phyloP scores from a whole-genome alignment of 805 yeast species.

The Wickerhamiella australiensis region DNA sequence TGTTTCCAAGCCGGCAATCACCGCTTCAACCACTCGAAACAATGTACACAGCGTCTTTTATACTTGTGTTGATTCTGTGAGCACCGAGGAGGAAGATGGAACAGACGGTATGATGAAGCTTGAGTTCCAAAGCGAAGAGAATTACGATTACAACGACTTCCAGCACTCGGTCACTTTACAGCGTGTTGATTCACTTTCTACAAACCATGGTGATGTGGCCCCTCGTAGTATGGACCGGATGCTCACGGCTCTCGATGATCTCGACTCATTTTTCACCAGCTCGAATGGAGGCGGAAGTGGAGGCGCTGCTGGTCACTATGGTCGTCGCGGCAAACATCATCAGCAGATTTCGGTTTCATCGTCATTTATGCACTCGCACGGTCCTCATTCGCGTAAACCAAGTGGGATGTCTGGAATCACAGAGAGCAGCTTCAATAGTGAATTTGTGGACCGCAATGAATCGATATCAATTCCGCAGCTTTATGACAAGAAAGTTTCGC shows the following conservation, averaged over 20 bases:
- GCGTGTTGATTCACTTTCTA: slow-evolving; percentile 11
- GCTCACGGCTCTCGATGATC: slow-evolving; percentile 23
- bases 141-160: slow-evolving; percentile 18
- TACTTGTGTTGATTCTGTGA: slow-evolving; percentile 45
- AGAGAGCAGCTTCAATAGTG: slow-evolving; percentile 12
- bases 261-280: slow-evolving; percentile 22
- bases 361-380: slow-evolving; percentile 4
- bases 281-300: slow-evolving; percentile 11
- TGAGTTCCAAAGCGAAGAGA: slow-evolving; percentile 29
- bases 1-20: slow-evolving; percentile 85
- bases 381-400: slow-evolving; percentile 6
- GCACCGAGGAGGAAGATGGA: slow-evolving; percentile 23
- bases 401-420: slow-evolving; percentile 9
- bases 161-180: neutral
- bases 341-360: slow-evolving; percentile 3
- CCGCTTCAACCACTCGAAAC: slow-evolving; percentile 77
- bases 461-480: slow-evolving; percentile 46
- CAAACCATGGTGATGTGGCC: slow-evolving; percentile 11
- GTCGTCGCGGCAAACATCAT: slow-evolving; percentile 3
- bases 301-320: slow-evolving; percentile 12
- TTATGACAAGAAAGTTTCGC: slow-evolving; percentile 67
- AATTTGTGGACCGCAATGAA: slow-evolving; percentile 14
- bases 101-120: slow-evolving; percentile 21
- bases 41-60: slow-evolving; percentile 93
- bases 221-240: slow-evolving; percentile 23